A percentile compares a stretch with the other conserved stretches of the same genome.
phyloP scores from a whole-genome alignment of 1,284 basidiomycete genomes.

The Chiua sp. region DNA sequence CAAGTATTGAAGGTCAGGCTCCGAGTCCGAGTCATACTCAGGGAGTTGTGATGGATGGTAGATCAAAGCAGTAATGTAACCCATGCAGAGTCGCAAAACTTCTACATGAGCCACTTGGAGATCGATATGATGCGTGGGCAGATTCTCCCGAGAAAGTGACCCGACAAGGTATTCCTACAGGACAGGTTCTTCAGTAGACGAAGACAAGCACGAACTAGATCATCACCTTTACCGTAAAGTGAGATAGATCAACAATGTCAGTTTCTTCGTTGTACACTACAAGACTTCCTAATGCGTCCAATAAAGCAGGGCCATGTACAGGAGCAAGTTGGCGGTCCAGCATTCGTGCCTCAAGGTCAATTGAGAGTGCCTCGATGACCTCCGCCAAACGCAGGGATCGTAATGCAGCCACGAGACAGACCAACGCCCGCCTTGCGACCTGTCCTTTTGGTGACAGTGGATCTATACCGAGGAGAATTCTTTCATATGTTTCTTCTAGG shows the following conservation, averaged over 20 bases:
- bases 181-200: neutral
- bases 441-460: neutral
- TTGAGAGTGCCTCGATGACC: neutral
- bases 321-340: neutral
- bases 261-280: neutral
- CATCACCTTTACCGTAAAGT: neutral
- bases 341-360: neutral
- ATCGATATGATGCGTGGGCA: neutral
- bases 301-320: neutral
- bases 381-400: neutral
- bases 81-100: neutral
- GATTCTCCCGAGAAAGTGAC: neutral
- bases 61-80: neutral
- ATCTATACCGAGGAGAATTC: neutral
- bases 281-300: neutral
- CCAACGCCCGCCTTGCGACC: neutral
- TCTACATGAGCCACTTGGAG: neutral
- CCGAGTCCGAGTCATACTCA: neutral
- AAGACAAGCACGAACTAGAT: neutral
- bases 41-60: neutral
- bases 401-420: neutral
- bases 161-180: neutral
- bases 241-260: neutral
- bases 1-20: no score
- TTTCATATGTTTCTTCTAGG: conserved; percentile 1